Evolutionary conservation across 176 grass and related monocot genomes (phyloP).

Genomic region (Typha latifolia): DNA sequence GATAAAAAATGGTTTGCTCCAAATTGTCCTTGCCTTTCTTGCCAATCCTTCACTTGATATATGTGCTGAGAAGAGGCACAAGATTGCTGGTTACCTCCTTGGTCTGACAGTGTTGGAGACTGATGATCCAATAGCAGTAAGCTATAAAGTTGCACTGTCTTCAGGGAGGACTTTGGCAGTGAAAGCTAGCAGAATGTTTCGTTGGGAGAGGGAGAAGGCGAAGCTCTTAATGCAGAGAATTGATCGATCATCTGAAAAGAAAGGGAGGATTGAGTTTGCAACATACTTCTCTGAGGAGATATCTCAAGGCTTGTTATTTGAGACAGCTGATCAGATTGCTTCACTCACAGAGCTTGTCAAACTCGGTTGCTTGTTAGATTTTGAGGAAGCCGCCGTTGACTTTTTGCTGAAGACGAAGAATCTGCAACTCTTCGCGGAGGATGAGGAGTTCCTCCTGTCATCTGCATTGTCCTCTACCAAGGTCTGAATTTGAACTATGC

Average conservation of each 20-base stretch:
- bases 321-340: constrained; percentile 30
- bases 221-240: constrained; percentile 25
- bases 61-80: constrained; percentile 19
- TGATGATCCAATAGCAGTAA: constrained; percentile 26
- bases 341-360: constrained; percentile 42
- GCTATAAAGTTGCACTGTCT: constrained; percentile 35
- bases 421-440: constrained; percentile 9
- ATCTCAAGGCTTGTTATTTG: constrained; percentile 54
- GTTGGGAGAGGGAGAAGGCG: constrained; percentile 44
- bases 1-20: constrained; percentile 32
- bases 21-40: constrained; percentile 34
- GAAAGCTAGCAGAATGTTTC: constrained; percentile 26
- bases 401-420: constrained; percentile 40
- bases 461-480: not conserved
- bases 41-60: constrained; percentile 33
- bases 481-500: not conserved
- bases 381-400: constrained; percentile 29
- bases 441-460: constrained; percentile 36
- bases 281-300: constrained; percentile 46
- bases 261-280: constrained; percentile 34
- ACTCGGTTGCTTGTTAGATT: constrained; percentile 43
- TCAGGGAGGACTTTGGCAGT: constrained; percentile 16
- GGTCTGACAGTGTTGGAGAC: constrained; percentile 34
- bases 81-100: constrained; percentile 25
- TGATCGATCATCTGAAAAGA: not conserved